Evolutionary conservation across 805 yeast species (phyloP), one percentile per base, ranked within the genome.

Genomic region (Candida manassasensis): DNA sequence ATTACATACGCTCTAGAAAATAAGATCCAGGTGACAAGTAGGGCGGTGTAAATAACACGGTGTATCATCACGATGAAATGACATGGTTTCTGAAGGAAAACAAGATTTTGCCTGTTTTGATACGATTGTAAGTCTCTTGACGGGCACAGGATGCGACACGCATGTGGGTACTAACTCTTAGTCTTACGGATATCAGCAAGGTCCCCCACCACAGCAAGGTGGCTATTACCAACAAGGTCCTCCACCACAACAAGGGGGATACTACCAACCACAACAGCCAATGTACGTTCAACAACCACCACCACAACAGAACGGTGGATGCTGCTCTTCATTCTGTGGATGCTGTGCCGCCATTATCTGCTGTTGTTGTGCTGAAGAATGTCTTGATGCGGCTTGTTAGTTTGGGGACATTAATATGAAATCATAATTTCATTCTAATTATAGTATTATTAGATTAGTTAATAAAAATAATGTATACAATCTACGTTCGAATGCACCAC

Each of bases 191-290:
- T 24, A 49, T 29, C 53, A 52, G 32, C 45, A 42, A 42, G 42
- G 44, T 25, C 42, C 42, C 11, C 44, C 43, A 13, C 44, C 37
- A 15, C 48, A 37, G 38, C 47, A 50, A 36, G 59, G 57, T 9
- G 50, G 50, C 38, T 50, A 51, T 18, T 55, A 53, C 39, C 61
- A 47, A 41, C 50, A 55, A 32, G 53, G 47, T 22, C 45, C 38
- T 12, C 53, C 50, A 27, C 61, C 53, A 15, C 61, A 45, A 38
- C 52, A 44, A 27, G 55, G 52, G 11, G 57, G 59, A 8, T 62
- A 63, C 46, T 55, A 61, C 37, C 68, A 53, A 40, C 70, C 63
- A 45, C 70, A 55, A 38, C 71, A 65, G 43, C 70, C 68, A 35
- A 55, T 63, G 59, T 64, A 66, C 33, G 69, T 61, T 11, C 70